Base-by-base conservation (phyloP, 805 yeast genomes). In the Myxozyma nipponensis region DNA sequence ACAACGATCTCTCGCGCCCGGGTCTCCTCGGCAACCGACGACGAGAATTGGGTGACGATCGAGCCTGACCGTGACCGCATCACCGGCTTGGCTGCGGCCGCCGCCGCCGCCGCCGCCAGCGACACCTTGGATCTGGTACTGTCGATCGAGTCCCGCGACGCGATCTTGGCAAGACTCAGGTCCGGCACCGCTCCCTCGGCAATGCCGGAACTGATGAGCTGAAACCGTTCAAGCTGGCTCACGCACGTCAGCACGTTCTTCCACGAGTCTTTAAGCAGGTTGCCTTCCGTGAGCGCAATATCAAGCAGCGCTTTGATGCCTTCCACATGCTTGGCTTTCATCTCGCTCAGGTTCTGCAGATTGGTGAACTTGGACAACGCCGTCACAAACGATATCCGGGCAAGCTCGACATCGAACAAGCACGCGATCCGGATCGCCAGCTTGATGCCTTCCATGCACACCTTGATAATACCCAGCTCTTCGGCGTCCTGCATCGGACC, bases 401-500 rank as follows among this genome's bases (percentile, higher is more conserved):
- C 95, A 61, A 86, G 81, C 47, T 83, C 89, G 44, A 89, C 71
- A 42, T 83, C 91, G 66, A 88, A 90, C 65, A 84, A 77, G 54
- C 96, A 81, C 1, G 98, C 79, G 49, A 95, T 85, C 43, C 84
- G 81, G 45, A 89, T 82, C 1, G 96, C 82, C 32, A 88, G 70
- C 61, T 83, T 83, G 58, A 93, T 78, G 21, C 98, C 98, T 57
- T 87, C 96, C 47, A 93, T 69, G 59, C 96, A 83, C 22, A 66
- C 53, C n/a, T 61, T 59, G 6, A 77, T 69, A 44, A 73, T 77
- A 3, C 86, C 77, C 9, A 84, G 77, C 59, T 86, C 93, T 59
- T 86, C 89, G 56, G 84, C 82, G 48, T 88, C 96, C 64, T 84
- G 88, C 72, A 90, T 89, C 4, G 96, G 95, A 2, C 95, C 91